These are phyloP conservation scores for Cutaneotrichosporon sp. DNA, from an alignment of 1,284 basidiomycete species.

Conservation along the genomic window DNA sequence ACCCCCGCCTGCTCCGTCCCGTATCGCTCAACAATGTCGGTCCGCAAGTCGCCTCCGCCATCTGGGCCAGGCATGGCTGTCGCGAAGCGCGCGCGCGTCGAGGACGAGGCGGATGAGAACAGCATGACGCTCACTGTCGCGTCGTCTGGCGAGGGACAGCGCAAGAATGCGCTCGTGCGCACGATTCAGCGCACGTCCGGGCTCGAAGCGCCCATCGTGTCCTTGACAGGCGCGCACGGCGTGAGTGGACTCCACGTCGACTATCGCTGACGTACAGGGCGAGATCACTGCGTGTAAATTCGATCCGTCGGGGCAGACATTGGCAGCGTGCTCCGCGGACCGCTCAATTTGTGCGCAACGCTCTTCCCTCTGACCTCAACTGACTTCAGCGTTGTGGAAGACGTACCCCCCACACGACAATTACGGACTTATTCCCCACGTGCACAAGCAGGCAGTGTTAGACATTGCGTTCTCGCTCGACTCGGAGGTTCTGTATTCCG, in stretches of 20 bases:
- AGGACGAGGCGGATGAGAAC: slow-evolving; percentile 32
- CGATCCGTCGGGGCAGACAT: slow-evolving; percentile 46
- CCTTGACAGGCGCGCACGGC: slow-evolving; percentile 42
- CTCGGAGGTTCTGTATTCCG: slow-evolving; percentile 45
- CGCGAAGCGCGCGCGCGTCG: slow-evolving; percentile 46
- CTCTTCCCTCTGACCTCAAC: neutral
- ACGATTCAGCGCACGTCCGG: slow-evolving; percentile 46
- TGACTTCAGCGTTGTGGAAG: slow-evolving; percentile 44
- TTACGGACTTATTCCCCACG: slow-evolving; percentile 46
- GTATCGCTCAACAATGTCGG: slow-evolving; percentile 29
- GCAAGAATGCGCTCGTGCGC: slow-evolving; percentile 43
- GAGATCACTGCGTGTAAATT: slow-evolving; percentile 49
- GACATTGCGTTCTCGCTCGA: slow-evolving; percentile 48
- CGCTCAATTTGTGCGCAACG: slow-evolving; percentile 43
- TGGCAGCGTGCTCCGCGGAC: slow-evolving; percentile 47
- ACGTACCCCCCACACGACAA: slow-evolving; percentile 50
- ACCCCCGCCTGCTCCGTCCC: neutral
- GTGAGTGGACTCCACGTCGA: slow-evolving; percentile 23
- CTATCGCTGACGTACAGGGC: slow-evolving; percentile 24
- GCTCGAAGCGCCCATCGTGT: slow-evolving; percentile 44
- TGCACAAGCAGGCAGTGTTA: slow-evolving; percentile 47
- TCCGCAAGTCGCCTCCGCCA: slow-evolving; percentile 44
- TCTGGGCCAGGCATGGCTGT: slow-evolving; percentile 39
- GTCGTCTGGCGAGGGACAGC: slow-evolving; percentile 41
- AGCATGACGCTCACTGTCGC: slow-evolving; percentile 37